Evolutionary conservation across 2,329 filamentous ascomycete species (phyloP), one percentile per base, ranked within the genome.

Genomic region (Sporothrix humicola): DNA sequence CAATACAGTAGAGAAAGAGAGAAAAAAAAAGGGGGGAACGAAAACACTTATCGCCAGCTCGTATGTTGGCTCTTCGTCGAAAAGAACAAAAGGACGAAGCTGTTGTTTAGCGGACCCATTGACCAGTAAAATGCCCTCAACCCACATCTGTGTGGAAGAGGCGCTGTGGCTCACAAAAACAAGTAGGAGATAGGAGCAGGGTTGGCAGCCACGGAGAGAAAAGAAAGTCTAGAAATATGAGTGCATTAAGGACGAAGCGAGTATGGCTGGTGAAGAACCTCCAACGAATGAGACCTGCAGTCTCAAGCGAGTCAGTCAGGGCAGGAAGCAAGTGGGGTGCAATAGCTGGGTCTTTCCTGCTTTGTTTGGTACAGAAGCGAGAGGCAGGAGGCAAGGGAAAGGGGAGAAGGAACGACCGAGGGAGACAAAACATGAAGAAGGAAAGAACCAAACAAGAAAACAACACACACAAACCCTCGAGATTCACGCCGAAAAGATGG

Each of bases 141-240:
- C 12, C 61, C 61, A 26, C 42, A 2, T 13, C n/a, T 26, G 56
- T 26, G 56, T 17, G 54, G 7, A 61, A 3, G 48, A 31, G 42
- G 12, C 9, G 37, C 52, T 46, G 52, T 31, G 31, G 52, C 54
- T 71, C 23, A n/a, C 37, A 9, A 26, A 26, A 26, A 59, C 54
- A 61, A 48, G 69, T 54, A 71, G 54, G 69, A 71, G 69, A 52
- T 26, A 59, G 52, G 61, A 66, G 37, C 31, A 44, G n/a, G 52
- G 17, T 52, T 58, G 63, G 37, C 54, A 48, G 56, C 71, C 52
- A 44, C 23, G 42, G 31, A 37, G 31, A 37, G 31, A 37, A 37
- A 5, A 37, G 31, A 7, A 37, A 37, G 31, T 3, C 31, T 3
- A 37, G 31, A 37, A 37, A 37, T 2, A 37, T 37, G 31, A 37